Base-by-base conservation (phyloP, 495 filamentous ascomycete species). In the Neurospora sublineolata region DNA sequence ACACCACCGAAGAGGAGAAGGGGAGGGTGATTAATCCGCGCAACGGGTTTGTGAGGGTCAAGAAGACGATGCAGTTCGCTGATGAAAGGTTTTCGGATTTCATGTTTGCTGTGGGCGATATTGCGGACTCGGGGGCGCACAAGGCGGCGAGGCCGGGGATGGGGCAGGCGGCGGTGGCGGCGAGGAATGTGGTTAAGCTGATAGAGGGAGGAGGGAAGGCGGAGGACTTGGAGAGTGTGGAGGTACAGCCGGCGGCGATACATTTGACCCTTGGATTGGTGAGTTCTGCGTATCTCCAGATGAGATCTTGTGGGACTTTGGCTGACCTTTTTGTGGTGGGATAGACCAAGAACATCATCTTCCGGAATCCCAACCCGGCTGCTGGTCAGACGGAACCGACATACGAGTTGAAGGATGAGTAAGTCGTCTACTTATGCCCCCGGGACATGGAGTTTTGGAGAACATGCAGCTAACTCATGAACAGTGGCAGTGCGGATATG, bases 51-150 rank as follows among this genome's bases (percentile, higher is more conserved):
- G 83, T 90, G 72, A 82, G 81, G 11, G 83, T 89, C 37, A 77
- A 78, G 20, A 80, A 82, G 4, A 90, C 87, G 0, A 79, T 89
- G 78, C 88, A 89, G 72, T 81, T 89, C 38, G 60, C 73, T 0
- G 82, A 86, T 73, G 71, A 73, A 10, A 42, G 79, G 23, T 70
- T 71, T 69, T 33, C 72, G 37, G 60, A 78, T 33, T 58, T 58
- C 20, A 72, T 89, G 4, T 90, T 86, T 70, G 87, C 87, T 0
- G 81, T 88, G 11, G 88, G 88, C 3, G 88, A 90, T 75, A 85
- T 89, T 37, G 87, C 87, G 23, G 85, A 87, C 40, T 86, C 86
- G 0, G 84, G 84, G 4, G 83, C 84, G 3, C 76, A 85, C 67
- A 89, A 87, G 72, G 87, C 86, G 14, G 87, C 86, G 1, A 76